These are phyloP conservation scores for Apostasia ramifera DNA, from an alignment of 106 monocot genomes.

Conservation along the genomic window DNA sequence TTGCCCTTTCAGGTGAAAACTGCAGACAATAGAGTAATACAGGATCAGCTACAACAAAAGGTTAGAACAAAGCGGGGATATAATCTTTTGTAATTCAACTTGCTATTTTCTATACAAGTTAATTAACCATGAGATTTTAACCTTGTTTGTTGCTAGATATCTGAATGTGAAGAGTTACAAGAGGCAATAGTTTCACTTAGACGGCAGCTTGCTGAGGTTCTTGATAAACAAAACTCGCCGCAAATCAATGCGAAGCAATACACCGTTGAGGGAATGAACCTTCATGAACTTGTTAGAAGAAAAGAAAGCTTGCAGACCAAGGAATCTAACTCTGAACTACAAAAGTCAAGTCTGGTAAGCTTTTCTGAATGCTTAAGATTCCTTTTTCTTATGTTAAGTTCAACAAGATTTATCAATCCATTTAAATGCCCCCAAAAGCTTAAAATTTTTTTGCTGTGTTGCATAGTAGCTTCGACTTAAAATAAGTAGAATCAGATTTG, in stretches of 20 bases:
- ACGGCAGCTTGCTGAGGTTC: constrained; percentile 47
- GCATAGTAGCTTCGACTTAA: no score
- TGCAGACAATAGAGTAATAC: constrained; percentile 92
- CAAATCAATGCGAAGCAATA: constrained; percentile 6
- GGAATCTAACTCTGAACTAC: constrained; percentile 23
- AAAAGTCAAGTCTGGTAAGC: constrained; percentile 34
- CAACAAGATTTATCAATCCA: no score
- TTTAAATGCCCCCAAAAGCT: no score
- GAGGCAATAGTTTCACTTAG: constrained; percentile 51
- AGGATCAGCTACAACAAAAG: constrained; percentile 90
- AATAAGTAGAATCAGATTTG: no score
- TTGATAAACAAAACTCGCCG: constrained; percentile 16
- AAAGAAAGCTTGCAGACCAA: constrained; percentile 14
- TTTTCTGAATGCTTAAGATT: neutral
- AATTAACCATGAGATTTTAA: neutral
- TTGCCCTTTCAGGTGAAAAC: constrained; percentile 66
- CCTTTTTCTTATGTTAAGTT: neutral
- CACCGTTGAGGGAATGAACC: constrained; percentile 7
- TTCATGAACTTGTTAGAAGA: constrained; percentile 2
- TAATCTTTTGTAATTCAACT: neutral
- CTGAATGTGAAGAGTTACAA: constrained; percentile 60
- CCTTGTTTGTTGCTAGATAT: constrained; percentile 29
- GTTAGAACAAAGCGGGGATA: constrained; percentile 15
- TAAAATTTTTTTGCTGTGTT: no score
- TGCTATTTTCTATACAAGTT: neutral